These are phyloP conservation scores for Spathaspora hagerdaliae DNA, from an alignment of 805 yeast genomes.

Conservation along the genomic window DNA sequence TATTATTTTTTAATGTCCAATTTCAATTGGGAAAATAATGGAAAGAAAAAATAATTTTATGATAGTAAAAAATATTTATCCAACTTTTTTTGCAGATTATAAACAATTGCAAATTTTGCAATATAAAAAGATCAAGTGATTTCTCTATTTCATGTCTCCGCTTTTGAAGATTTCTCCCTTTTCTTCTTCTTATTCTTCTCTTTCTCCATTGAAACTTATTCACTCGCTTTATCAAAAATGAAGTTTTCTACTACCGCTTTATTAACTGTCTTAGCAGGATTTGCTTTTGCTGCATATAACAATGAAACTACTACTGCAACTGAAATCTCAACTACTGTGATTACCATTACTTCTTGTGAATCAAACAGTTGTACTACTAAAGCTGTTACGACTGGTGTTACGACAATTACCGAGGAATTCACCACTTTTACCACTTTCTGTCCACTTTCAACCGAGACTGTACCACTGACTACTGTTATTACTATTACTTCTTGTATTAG, in stretches of 20 bases:
- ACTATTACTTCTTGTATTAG: conserved; percentile 36
- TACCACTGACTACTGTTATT: conserved; percentile 27
- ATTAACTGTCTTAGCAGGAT: conserved; percentile 23
- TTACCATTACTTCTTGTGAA: conserved; percentile 35
- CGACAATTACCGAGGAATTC: conserved; percentile 28
- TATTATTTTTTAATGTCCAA: too few species aligned
- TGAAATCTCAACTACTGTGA: conserved; percentile 23
- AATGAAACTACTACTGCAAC: conserved; percentile 25
- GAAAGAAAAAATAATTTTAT: too few species aligned
- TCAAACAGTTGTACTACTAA: conserved; percentile 23
- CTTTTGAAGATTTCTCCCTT: neutral
- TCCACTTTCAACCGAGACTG: conserved; percentile 23
- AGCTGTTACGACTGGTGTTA: conserved; percentile 33
- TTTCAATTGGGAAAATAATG: too few species aligned
- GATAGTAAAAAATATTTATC: too few species aligned
- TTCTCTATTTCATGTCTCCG: too few species aligned
- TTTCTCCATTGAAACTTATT: conserved; percentile 1
- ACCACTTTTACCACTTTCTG: conserved; percentile 34
- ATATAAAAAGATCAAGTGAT: too few species aligned
- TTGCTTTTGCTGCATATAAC: conserved; percentile 26
- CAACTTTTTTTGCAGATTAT: conserved; percentile 1
- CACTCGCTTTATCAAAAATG: conserved; percentile 25
- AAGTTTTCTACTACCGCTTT: conserved; percentile 31
- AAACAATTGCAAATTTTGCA: too few species aligned
- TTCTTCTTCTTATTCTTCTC: conserved; percentile 2